These are phyloP conservation scores for Lithospermum erythrorhizon DNA, from an alignment of 257 asterid genomes.

Conservation along the genomic window DNA sequence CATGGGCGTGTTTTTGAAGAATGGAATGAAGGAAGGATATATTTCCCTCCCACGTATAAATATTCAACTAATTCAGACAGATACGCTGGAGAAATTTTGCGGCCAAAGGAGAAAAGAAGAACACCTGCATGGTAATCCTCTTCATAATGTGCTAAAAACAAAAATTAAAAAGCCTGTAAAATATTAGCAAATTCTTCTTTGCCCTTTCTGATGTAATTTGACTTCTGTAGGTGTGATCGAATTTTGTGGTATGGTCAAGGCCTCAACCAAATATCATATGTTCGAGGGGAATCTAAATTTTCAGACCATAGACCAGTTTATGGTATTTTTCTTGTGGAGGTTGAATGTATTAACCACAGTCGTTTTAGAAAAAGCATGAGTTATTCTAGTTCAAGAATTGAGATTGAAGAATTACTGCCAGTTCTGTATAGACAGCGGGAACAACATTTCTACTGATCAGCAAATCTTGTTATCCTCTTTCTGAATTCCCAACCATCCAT, in stretches of 20 bases:
- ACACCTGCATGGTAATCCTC: slow-evolving; percentile 83
- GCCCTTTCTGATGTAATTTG: background rate
- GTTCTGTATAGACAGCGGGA: slow-evolving; percentile 35
- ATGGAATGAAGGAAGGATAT: slow-evolving; percentile 84
- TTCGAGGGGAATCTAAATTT: slow-evolving; percentile 92
- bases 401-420: slow-evolving; percentile 87
- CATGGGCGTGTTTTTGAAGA: slow-evolving; percentile 66
- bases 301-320: slow-evolving; percentile 93
- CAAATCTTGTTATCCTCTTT: slow-evolving; percentile 1
- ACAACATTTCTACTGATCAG: slow-evolving; percentile 28
- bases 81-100: slow-evolving; percentile 71
- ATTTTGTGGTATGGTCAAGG: slow-evolving; percentile 91
- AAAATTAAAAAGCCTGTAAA: background rate
- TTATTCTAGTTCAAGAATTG: slow-evolving; percentile 61
- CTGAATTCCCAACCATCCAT: background rate
- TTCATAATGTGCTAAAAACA: slow-evolving; percentile 1
- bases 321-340: slow-evolving; percentile 71
- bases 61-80: slow-evolving; percentile 78
- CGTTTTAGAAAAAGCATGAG: slow-evolving; percentile 59
- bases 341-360: slow-evolving; percentile 61
- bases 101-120: slow-evolving; percentile 73
- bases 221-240: slow-evolving; percentile 84
- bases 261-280: slow-evolving; percentile 76
- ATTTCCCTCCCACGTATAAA: slow-evolving; percentile 88
- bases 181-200: background rate